Conservation (phyloP, 2,329 filamentous ascomycete species). For the Coniochaeta sp. region DNA sequence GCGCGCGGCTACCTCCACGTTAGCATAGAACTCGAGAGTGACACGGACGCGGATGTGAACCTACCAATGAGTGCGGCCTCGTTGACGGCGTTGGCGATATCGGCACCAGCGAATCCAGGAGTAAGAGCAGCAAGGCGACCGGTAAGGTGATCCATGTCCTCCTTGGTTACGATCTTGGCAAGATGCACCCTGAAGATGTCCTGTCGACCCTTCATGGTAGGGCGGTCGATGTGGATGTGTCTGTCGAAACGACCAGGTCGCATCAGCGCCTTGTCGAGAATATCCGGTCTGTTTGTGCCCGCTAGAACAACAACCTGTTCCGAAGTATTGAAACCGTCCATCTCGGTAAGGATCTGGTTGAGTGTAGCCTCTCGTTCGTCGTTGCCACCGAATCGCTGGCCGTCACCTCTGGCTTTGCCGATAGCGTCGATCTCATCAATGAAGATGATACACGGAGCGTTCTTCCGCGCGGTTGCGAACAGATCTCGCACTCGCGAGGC, state of each 20-base stretch:
- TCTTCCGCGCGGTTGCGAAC: conserved; percentile 91
- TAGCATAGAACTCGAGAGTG: conserved; percentile 22
- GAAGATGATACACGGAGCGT: conserved; percentile 97
- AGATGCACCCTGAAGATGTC: conserved; percentile 96
- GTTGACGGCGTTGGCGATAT: conserved; percentile 98
- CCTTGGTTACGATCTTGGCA: conserved; percentile 87
- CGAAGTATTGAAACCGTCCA: conserved; percentile 97
- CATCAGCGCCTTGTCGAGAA: conserved; percentile 93
- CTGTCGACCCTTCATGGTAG: conserved; percentile 92
- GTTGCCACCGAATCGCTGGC: conserved; percentile 71
- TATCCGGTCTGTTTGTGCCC: conserved; percentile 91
- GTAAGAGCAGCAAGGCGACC: conserved; percentile 88
- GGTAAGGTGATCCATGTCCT: conserved; percentile 80
- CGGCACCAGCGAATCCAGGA: conserved; percentile 92
- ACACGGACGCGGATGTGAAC: conserved; percentile 21
- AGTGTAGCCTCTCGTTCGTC: conserved; percentile 95
- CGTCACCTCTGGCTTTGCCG: conserved; percentile 81
- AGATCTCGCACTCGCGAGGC: conserved; percentile 91
- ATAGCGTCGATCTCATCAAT: conserved; percentile 99
- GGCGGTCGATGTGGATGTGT: conserved; percentile 90
- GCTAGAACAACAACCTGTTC: conserved; percentile 96
- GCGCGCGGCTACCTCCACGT: conserved; percentile 62
- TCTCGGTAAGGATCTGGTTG: conserved; percentile 97
- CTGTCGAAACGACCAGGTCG: conserved; percentile 94
- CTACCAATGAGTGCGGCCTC: conserved; percentile 92